Percentiles rank a stretch among this genome's conserved stretches.
These are phyloP conservation scores for Candida xyloterini DNA, from an alignment of 805 yeast genomes.

Conservation along the genomic window DNA sequence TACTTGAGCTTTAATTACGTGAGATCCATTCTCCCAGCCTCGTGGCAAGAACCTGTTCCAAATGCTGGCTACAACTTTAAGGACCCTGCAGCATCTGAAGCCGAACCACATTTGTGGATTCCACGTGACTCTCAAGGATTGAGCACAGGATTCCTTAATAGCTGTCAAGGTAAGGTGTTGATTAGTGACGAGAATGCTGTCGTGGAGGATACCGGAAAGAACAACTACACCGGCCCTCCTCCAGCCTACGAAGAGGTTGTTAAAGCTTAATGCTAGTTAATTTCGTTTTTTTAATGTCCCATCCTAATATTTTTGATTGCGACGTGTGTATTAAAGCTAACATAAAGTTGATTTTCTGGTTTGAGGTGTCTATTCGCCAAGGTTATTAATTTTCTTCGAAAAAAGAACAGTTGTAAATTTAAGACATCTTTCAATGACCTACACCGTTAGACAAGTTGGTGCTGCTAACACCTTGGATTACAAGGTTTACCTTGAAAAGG, in stretches of 20 bases:
- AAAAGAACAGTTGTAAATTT: constrained; percentile 4
- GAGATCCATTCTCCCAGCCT: constrained; percentile 40
- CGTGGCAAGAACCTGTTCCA: constrained; percentile 20
- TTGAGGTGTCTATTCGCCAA: constrained; percentile 1
- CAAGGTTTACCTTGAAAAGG: constrained; percentile 87
- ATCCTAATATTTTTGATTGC: constrained; percentile 3
- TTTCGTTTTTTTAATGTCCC: constrained; percentile 25
- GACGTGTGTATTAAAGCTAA: neutral
- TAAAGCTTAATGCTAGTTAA: constrained; percentile 6
- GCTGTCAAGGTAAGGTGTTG: constrained; percentile 52
- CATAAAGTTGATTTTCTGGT: constrained; percentile 1
- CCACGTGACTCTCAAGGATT: constrained; percentile 68
- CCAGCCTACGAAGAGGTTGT: constrained; percentile 61
- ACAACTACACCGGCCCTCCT: constrained; percentile 59
- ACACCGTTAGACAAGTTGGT: constrained; percentile 89
- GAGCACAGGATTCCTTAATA: constrained; percentile 53
- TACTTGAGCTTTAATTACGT: constrained; percentile 40
- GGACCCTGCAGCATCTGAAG: constrained; percentile 56
- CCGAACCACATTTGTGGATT: constrained; percentile 67
- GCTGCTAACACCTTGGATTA: constrained; percentile 93
- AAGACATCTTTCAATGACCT: constrained; percentile 48
- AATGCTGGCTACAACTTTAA: constrained; percentile 33
- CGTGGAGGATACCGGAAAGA: constrained; percentile 55
- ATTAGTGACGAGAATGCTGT: constrained; percentile 57
- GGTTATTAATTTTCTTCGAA: constrained; percentile 2